Evolutionary conservation across 2,329 filamentous ascomycete species (phyloP), one percentile per base, ranked within the genome.

Genomic region (Fusarium zealandicum): DNA sequence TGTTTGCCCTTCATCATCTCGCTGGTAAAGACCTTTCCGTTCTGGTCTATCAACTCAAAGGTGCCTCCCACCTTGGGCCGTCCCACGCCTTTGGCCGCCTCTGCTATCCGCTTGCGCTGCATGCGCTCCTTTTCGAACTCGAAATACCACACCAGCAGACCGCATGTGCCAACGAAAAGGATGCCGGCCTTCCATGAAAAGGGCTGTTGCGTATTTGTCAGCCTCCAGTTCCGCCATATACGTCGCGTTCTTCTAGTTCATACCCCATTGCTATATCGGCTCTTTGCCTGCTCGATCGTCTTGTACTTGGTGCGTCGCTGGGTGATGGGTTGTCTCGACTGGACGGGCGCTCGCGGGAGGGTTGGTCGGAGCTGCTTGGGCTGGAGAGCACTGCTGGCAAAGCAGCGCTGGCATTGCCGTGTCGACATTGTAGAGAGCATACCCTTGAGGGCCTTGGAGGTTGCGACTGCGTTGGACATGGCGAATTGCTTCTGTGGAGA

Each of bases 111-210:
- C 78, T 93, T 90, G 59, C 93, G 85, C 72, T 95, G 88, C 86
- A 99, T 88, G 69, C 95, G 88, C 67, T 86, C 86, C 80, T 98
- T 98, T 75, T 99, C 95, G 68, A 87, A 86, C 69, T 93, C 91
- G 76, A 99, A 98, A 74, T 98, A 99, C 76, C 90, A 85, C 56
- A 92, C 87, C 68, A 99, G 81, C 22, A 86, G 88, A 11, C 78
- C 87, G 65, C 90, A 92, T 3, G 92, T 89, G 39, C 83, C 71
- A 61, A 98, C 81, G 78, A 99, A 98, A 60, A 99, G 82, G 43
- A 92, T 66, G 14, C 92, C 93, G 27, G 93, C 89, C 76, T 92
- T 93, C 86, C 90, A 93, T 47, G 93, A 96, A 79, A 99, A 98
- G 25, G 95, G 95, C 88, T 92, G 49, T 54, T 32, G 35, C 38